These are phyloP conservation scores for Ceriops tagal DNA, from an alignment of 345 rosid genomes.

Conservation along the genomic window DNA sequence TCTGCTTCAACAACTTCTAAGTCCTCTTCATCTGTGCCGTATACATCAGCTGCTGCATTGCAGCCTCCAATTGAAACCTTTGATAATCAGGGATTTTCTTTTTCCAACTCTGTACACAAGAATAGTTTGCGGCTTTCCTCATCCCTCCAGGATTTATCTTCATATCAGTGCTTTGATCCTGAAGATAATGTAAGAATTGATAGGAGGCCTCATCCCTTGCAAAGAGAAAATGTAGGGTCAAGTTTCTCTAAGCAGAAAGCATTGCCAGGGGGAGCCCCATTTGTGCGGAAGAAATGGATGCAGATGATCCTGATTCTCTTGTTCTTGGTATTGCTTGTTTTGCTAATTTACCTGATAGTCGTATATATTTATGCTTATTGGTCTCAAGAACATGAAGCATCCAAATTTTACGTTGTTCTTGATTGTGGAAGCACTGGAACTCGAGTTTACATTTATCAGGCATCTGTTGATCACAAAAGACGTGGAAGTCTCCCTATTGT, in stretches of 20 bases:
- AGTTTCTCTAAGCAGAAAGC: slow-evolving; percentile 90
- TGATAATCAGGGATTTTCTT: slow-evolving; percentile 35
- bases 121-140: slow-evolving; percentile 65
- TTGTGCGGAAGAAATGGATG: slow-evolving; percentile 55
- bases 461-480: slow-evolving; percentile 52
- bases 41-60: slow-evolving; percentile 45
- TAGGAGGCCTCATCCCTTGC: slow-evolving; percentile 35
- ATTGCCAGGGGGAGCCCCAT: slow-evolving; percentile 40
- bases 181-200: slow-evolving; percentile 54
- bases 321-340: slow-evolving; percentile 54
- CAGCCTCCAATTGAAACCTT: slow-evolving; percentile 35
- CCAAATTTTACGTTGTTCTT: slow-evolving; percentile 85
- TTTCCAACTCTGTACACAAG: slow-evolving; percentile 42
- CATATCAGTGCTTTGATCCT: slow-evolving; percentile 48
- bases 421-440: slow-evolving; percentile 99
- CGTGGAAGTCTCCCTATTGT: slow-evolving; percentile 69
- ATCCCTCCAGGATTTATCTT: slow-evolving; percentile 86
- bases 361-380: slow-evolving; percentile 64
- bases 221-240: slow-evolving; percentile 48
- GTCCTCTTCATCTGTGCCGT: slow-evolving; percentile 41
- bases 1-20: slow-evolving; percentile 39
- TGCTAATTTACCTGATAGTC: slow-evolving; percentile 50
- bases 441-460: slow-evolving; percentile 76
- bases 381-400: slow-evolving; percentile 65
- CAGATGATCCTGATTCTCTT: slow-evolving; percentile 44